A percentile compares a stretch with the other conserved stretches of the same genome.
Evolutionary conservation across 371 early-diverging fungal genomes (phyloP).

Genomic region (Saksenaea oblongispora): DNA sequence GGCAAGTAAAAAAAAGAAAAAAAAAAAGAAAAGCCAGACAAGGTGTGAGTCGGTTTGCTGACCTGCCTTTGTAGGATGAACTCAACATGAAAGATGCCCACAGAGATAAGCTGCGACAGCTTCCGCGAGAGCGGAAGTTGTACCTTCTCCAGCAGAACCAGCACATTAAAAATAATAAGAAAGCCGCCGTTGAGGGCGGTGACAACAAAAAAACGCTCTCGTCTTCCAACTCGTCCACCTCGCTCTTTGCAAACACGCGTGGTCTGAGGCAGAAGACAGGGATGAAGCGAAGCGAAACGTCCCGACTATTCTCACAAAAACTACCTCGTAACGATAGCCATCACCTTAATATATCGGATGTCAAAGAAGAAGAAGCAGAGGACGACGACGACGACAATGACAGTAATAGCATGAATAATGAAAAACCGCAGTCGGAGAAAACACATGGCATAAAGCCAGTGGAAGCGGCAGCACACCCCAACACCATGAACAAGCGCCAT

Average conservation of each 20-base stretch:
- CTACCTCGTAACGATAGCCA: conserved; percentile 8
- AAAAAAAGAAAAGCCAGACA: background rate
- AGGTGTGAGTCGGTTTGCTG: background rate
- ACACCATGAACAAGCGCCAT: background rate
- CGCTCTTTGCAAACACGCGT: conserved; percentile 21
- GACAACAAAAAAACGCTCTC: conserved; percentile 12
- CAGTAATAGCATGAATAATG: background rate
- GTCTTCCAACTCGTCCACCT: conserved; percentile 18
- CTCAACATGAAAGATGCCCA: conserved; percentile 60
- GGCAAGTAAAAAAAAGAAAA: conserved; percentile 10
- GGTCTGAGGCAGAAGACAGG: conserved; percentile 18
- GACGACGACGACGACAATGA: background rate
- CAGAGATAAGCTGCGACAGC: conserved; percentile 50
- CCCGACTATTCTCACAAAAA: conserved; percentile 16
- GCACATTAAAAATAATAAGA: conserved; percentile 36
- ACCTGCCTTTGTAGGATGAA: conserved; percentile 40
- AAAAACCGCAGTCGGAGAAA: background rate
- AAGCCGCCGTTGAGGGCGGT: background rate
- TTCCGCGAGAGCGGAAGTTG: conserved; percentile 50
- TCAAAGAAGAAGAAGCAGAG: background rate
- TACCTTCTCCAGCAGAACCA: conserved; percentile 56
- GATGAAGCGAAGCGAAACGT: conserved; percentile 30
- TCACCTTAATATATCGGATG: conserved; percentile 5
- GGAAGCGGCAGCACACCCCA: background rate
- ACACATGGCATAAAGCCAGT: background rate